Percentiles rank a stretch among this genome's conserved stretches.
Conservation (phyloP, 176 grass and related monocot species). For the Tuctoria greenei region DNA sequence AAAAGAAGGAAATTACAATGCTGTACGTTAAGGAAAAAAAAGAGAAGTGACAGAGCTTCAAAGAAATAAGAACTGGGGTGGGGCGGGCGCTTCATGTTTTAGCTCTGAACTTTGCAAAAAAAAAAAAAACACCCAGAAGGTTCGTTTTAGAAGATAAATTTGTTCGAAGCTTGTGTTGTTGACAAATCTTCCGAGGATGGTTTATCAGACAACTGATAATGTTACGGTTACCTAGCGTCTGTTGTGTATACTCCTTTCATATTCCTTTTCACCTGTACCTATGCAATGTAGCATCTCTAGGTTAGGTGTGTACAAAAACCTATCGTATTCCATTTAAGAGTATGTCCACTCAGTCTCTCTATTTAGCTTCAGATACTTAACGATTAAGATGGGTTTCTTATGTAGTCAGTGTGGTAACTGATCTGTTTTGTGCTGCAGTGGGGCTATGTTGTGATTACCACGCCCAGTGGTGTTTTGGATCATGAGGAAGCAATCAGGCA, state of each 20-base stretch:
- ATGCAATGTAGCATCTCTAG: background rate
- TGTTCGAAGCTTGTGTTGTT: too few relatives aligned
- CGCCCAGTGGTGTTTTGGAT: slow-evolving; percentile 86
- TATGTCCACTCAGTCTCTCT: background rate
- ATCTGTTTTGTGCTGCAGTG: slow-evolving; percentile 54
- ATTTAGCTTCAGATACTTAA: background rate
- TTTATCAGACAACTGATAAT: background rate
- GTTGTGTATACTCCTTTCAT: too few relatives aligned
- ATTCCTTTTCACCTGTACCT: background rate
- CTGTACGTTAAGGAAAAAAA: too few relatives aligned
- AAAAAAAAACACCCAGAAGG: too few relatives aligned
- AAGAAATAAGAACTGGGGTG: too few relatives aligned
- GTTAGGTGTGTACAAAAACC: too few relatives aligned
- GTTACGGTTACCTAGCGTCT: background rate
- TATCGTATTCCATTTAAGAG: background rate
- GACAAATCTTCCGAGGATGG: background rate
- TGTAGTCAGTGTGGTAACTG: background rate
- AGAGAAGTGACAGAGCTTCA: too few relatives aligned
- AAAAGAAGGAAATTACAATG: too few relatives aligned
- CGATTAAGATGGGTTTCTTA: too few relatives aligned
- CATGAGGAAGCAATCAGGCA: slow-evolving; percentile 92
- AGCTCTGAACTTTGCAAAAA: too few relatives aligned
- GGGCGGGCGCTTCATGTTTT: too few relatives aligned
- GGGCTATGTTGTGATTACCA: slow-evolving; percentile 96
- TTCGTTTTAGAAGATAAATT: too few relatives aligned